A percentile compares a stretch with the other conserved stretches of the same genome.
Conservation (phyloP, 1,284 basidiomycete species). For the Gymnopus androsaceus region DNA sequence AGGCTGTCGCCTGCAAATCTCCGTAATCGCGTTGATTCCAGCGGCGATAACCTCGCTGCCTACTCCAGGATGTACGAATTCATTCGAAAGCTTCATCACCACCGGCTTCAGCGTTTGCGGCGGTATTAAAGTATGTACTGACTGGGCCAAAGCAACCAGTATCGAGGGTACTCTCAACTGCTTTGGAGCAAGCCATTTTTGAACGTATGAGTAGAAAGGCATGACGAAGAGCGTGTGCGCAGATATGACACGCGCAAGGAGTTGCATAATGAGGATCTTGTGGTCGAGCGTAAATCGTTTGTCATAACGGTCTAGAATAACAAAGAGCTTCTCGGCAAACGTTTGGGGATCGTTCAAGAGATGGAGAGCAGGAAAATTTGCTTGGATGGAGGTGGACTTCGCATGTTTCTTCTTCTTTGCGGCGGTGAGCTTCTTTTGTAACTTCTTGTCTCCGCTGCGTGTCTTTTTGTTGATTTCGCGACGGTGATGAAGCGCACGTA, state of each 20-base stretch:
- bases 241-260: conserved; percentile 94
- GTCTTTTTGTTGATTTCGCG: conserved; percentile 90
- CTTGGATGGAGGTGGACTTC: conserved; percentile 38
- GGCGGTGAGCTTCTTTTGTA: conserved; percentile 68
- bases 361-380: conserved; percentile 94
- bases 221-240: conserved; percentile 92
- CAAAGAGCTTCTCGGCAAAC: conserved; percentile 94
- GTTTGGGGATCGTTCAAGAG: conserved; percentile 95
- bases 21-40: conserved; percentile 92
- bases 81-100: conserved; percentile 88
- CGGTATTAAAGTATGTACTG: conserved; percentile 93
- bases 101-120: conserved; percentile 92
- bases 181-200: conserved; percentile 92
- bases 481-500: conserved; percentile 78
- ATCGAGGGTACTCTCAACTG: conserved; percentile 95
- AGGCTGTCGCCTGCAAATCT: conserved; percentile 91
- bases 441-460: conserved; percentile 75
- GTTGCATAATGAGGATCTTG: conserved; percentile 97
- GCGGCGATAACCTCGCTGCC: conserved; percentile 94
- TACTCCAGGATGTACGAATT: conserved; percentile 98
- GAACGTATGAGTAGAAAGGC: conserved; percentile 95
- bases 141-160: conserved; percentile 93
- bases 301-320: conserved; percentile 84
- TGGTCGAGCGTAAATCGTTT: conserved; percentile 94
- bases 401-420: conserved; percentile 75